Percentiles rank a stretch among this genome's conserved stretches.
Evolutionary conservation across 2,329 filamentous ascomycete genomes (phyloP).

Genomic region (Neofusicoccum umdonicola): DNA sequence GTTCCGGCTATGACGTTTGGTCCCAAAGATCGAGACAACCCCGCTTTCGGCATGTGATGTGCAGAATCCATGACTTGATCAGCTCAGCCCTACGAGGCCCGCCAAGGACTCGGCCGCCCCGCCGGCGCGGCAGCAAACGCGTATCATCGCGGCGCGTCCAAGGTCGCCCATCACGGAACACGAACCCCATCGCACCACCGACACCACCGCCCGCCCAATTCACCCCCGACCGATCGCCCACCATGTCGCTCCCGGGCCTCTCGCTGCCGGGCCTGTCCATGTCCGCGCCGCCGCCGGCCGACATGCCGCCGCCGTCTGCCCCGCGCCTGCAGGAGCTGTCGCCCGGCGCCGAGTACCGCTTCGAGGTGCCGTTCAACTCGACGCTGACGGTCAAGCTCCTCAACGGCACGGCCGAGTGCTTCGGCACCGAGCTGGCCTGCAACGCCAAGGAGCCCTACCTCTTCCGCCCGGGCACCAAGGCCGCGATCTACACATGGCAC

Average conservation of each 20-base stretch:
- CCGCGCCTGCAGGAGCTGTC: constrained; percentile 42
- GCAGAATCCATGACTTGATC: background rate
- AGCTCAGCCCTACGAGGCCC: constrained; percentile 14
- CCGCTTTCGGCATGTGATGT: constrained; percentile 14
- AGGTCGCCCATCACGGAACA: background rate
- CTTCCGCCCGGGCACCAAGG: constrained; percentile 72
- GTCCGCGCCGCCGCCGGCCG: constrained; percentile 22
- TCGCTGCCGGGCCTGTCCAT: constrained; percentile 39
- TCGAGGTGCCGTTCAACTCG: constrained; percentile 38
- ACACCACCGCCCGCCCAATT: background rate
- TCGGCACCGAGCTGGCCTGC: constrained; percentile 87
- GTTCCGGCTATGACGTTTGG: constrained; percentile 5
- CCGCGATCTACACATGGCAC: constrained; percentile 88
- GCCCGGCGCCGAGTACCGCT: constrained; percentile 47
- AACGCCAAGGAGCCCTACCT: constrained; percentile 67
- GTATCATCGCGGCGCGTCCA: background rate
- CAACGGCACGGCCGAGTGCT: constrained; percentile 84
- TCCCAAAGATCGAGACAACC: constrained; percentile 4
- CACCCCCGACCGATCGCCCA: background rate
- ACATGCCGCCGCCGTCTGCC: constrained; percentile 25
- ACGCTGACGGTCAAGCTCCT: constrained; percentile 58
- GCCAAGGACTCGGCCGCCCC: constrained; percentile 14
- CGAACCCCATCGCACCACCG: background rate
- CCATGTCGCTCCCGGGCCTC: constrained; percentile 46
- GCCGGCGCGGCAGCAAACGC: constrained; percentile 11